Evolutionary conservation across 768 basidiomycete species (phyloP).

Genomic region (Pleurotus pulmonarius): DNA sequence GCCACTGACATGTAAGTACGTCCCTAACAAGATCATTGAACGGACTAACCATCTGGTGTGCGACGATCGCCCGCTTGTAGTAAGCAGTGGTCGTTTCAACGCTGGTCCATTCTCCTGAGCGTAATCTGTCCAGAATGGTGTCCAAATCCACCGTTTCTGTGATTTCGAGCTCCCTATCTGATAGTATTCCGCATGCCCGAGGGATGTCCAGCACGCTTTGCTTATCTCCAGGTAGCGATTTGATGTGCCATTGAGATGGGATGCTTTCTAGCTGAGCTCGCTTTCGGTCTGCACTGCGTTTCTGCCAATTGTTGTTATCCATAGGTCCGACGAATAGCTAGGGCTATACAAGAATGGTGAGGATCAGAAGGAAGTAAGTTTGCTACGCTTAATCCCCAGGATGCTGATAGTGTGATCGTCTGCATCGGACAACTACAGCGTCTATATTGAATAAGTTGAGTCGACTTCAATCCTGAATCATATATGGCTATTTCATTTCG

Average conservation of each 20-base stretch:
- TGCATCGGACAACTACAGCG: too few species aligned
- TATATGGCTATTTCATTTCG: too few species aligned
- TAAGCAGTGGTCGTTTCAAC: conserved; percentile 71
- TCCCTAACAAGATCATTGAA: neutral
- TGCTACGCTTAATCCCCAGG: too few species aligned
- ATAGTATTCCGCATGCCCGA: conserved; percentile 53
- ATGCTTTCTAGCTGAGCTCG: conserved; percentile 48
- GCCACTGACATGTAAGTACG: neutral
- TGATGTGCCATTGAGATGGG: conserved; percentile 62
- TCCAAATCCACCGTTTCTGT: conserved; percentile 36
- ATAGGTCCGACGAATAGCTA: too few species aligned
- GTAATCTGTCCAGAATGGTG: conserved; percentile 49
- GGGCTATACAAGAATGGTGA: too few species aligned
- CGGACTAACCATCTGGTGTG: conserved; percentile 68
- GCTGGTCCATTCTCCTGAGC: conserved; percentile 51
- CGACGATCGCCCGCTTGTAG: conserved; percentile 73
- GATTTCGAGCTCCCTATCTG: conserved; percentile 44
- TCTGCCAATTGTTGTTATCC: conserved; percentile 36
- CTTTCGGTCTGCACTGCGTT: conserved; percentile 52
- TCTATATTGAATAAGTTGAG: too few species aligned
- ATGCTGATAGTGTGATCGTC: too few species aligned
- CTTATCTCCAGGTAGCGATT: conserved; percentile 38
- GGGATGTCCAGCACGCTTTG: conserved; percentile 56
- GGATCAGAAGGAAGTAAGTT: too few species aligned
- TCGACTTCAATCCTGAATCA: too few species aligned